These are phyloP conservation scores for Cyberlindnera maclurae DNA, from an alignment of 805 yeast genomes.

Conservation along the genomic window DNA sequence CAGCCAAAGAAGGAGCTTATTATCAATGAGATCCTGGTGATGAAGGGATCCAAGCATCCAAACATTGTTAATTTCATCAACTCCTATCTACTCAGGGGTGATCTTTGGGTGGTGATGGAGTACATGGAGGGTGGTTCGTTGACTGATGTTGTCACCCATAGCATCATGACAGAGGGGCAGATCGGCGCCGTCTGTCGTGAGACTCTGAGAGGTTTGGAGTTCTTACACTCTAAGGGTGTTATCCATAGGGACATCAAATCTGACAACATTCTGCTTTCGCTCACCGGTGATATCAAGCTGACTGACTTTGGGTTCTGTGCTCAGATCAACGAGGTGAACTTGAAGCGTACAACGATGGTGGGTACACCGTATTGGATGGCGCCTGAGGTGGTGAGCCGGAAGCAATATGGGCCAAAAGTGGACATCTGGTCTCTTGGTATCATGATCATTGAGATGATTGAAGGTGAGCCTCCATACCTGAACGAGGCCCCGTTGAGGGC, in stretches of 20 bases:
- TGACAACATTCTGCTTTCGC: constrained; percentile 79
- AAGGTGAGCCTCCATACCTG: constrained; percentile 97
- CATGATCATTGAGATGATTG: constrained; percentile 98
- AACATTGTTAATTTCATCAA: constrained; percentile 94
- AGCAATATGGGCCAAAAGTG: constrained; percentile 93
- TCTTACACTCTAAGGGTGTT: constrained; percentile 85
- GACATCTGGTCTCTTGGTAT: constrained; percentile 98
- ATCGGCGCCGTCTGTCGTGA: constrained; percentile 94
- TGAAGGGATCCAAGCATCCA: constrained; percentile 85
- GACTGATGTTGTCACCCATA: constrained; percentile 90
- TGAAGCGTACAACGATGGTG: constrained; percentile 95
- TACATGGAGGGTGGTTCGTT: constrained; percentile 98
- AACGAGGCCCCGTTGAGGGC: constrained; percentile 96
- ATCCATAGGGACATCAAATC: constrained; percentile 95
- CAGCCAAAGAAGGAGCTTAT: constrained; percentile 96
- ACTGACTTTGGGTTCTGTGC: constrained; percentile 98
- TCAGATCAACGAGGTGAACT: constrained; percentile 70
- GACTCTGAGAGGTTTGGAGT: constrained; percentile 77
- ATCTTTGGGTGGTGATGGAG: constrained; percentile 97
- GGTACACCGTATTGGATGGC: constrained; percentile 99
- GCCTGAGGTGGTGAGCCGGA: constrained; percentile 92
- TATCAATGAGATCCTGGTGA: constrained; percentile 90
- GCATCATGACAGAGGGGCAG: constrained; percentile 85
- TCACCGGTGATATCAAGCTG: constrained; percentile 83
- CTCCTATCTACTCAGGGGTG: constrained; percentile 68